A percentile compares a stretch with the other conserved stretches of the same genome.
phyloP scores from a whole-genome alignment of 2,329 filamentous ascomycete genomes.

The Ciborinia camelliae region DNA sequence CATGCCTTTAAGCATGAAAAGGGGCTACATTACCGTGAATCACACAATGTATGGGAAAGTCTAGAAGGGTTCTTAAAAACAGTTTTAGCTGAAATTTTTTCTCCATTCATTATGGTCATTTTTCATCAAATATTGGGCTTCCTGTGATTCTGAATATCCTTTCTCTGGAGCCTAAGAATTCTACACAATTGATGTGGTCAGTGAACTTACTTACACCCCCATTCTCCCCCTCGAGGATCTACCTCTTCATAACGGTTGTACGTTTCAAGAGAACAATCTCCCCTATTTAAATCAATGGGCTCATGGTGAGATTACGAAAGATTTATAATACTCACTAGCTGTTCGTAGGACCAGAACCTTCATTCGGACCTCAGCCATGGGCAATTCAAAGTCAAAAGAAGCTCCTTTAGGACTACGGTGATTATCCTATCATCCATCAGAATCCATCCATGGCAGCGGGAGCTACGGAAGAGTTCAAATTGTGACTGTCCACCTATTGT shows the following conservation, averaged over 20 bases:
- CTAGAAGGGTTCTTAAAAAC: not conserved
- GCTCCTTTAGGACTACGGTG: not conserved
- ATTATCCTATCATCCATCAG: too few species aligned
- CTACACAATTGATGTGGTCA: not conserved
- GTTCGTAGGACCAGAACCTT: not conserved
- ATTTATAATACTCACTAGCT: not conserved
- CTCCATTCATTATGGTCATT: not conserved
- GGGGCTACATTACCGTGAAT: not conserved
- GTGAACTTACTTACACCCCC: too few species aligned
- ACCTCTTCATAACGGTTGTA: not conserved
- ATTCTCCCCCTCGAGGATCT: not conserved
- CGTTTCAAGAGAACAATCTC: not conserved
- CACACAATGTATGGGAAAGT: not conserved
- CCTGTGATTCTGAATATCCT: not conserved
- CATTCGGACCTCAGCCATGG: not conserved
- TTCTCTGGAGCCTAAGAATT: not conserved
- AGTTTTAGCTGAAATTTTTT: fast-evolving
- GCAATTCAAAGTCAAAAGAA: not conserved
- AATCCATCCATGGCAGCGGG: not conserved
- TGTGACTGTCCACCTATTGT: not conserved
- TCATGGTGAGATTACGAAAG: not conserved
- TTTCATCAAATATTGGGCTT: not conserved
- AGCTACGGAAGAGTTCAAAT: too few species aligned
- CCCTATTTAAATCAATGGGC: not conserved
- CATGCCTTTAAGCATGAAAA: not conserved